Conservation (phyloP, 169 alveolate genomes). For the Besnoitia besnoiti region DNA sequence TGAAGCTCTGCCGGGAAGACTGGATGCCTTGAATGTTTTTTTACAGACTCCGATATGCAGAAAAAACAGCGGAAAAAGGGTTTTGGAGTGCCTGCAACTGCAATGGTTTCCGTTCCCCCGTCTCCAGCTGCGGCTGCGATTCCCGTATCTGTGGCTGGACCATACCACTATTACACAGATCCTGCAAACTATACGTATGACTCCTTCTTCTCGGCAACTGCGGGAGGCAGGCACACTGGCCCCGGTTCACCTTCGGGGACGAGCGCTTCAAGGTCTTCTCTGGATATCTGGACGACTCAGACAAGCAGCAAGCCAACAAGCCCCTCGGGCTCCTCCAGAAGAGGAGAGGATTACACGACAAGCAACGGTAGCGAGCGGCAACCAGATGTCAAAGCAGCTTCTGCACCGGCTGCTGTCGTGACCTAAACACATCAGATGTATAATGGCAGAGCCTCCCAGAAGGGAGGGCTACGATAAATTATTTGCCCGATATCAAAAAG, state of each 20-base stretch:
- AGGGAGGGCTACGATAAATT: too few relatives aligned
- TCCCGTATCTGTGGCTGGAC: neutral
- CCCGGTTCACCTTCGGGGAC: neutral
- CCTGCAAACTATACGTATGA: neutral
- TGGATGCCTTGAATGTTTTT: too few relatives aligned
- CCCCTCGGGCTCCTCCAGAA: neutral
- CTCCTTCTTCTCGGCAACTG: neutral
- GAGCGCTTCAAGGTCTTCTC: neutral
- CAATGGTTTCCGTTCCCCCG: neutral
- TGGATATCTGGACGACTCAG: neutral
- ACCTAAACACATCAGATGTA: too few relatives aligned
- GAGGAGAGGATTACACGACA: neutral
- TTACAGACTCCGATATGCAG: neutral
- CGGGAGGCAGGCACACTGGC: neutral
- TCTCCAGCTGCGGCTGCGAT: neutral
- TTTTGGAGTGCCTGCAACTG: neutral
- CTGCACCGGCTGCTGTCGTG: neutral
- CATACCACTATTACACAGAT: neutral
- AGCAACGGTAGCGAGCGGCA: neutral
- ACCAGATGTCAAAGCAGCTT: neutral
- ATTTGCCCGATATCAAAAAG: too few relatives aligned
- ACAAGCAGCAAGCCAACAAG: neutral
- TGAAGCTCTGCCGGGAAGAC: too few relatives aligned
- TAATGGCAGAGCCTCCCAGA: too few relatives aligned
- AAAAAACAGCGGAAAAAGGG: neutral